Base-by-base conservation (phyloP, 176 grass and related monocot species). In the Triticum turgidum region DNA sequence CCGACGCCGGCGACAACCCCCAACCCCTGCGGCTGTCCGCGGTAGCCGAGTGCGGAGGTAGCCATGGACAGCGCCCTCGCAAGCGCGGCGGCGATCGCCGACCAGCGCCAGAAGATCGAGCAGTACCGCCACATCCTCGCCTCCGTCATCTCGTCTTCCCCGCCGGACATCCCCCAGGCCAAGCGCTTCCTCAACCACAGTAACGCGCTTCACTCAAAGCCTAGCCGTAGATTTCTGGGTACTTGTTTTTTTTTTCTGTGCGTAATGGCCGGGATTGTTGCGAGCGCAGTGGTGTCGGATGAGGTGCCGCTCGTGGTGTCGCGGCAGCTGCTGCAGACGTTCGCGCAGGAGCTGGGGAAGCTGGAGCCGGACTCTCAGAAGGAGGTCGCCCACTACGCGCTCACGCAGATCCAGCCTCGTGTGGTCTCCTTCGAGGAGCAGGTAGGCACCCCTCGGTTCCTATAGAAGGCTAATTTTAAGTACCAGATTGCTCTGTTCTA, bases 351-450 rank as follows among this genome's bases (percentile, higher is more conserved):
- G 77, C 80, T 99, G 38, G 97, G 94, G 80, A 94, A 82, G 83
- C 89, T 99, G 30, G 94, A 99, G 33, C 80, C 94, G 1, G 92
- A 99, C 5, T 91, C 89, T 5, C 90, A 96, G 92, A 96, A 99
- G 92, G 97, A 94, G 83, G 95, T 99, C 3, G 92, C 97, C 3
- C 97, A 96, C 70, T 94, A 96, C 56, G 97, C 92, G 22, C 90
- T 99, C 73, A 84, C 92, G 32, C 97, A 99, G 87, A 96, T 99
- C 90, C 97, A 99, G 80, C 97, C 97, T 22, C 91, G 97, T 14
- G 97, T 96, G 4, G 94, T 99, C 54, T 99, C 97, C 33, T 99
- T 99, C 17, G 97, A 99, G 86, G 94, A 99, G 85, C 97, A 99
- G 97, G 97, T 99, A 61, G 76, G 47, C 13, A 20, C 72, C 38